Conservation (phyloP, 2,329 filamentous ascomycete genomes). For the Aspergillus persii region DNA sequence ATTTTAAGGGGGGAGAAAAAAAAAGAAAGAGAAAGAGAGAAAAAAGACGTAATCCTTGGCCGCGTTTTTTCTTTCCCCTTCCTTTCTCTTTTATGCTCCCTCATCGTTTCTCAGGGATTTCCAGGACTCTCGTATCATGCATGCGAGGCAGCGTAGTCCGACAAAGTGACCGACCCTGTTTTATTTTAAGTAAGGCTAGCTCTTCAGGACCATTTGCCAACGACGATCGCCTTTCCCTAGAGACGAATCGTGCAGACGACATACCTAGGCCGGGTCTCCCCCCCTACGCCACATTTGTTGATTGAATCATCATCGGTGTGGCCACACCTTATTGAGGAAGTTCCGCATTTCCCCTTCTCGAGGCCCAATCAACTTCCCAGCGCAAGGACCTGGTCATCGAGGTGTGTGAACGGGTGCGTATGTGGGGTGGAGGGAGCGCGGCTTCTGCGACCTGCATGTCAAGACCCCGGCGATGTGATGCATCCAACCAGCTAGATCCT, state of each 20-base stretch:
- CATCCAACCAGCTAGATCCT: slow-evolving; percentile 25
- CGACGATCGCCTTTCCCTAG: slow-evolving; percentile 14
- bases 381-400: slow-evolving; percentile 9
- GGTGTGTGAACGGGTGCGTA: background rate
- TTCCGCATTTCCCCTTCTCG: background rate
- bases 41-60: slow-evolving; percentile 17
- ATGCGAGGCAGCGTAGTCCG: slow-evolving; percentile 21
- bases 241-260: slow-evolving; percentile 10
- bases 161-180: slow-evolving; percentile 16
- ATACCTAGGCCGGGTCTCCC: slow-evolving; percentile 3
- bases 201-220: slow-evolving; percentile 13
- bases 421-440: slow-evolving; percentile 9
- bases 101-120: slow-evolving; percentile 12
- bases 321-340: slow-evolving; percentile 5
- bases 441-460: slow-evolving; percentile 23
- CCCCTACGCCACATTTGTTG: slow-evolving; percentile 4
- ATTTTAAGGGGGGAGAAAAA: slow-evolving; percentile 2
- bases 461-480: slow-evolving; percentile 31
- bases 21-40: background rate
- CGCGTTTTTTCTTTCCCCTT: background rate
- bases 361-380: slow-evolving; percentile 13
- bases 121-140: slow-evolving; percentile 15
- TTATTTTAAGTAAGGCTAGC: slow-evolving; percentile 22
- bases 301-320: slow-evolving; percentile 13
- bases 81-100: background rate